Percentiles rank a stretch among this genome's conserved stretches.
Conservation (phyloP, 2,329 filamentous ascomycete species). For the Aspergillus caelatus region DNA sequence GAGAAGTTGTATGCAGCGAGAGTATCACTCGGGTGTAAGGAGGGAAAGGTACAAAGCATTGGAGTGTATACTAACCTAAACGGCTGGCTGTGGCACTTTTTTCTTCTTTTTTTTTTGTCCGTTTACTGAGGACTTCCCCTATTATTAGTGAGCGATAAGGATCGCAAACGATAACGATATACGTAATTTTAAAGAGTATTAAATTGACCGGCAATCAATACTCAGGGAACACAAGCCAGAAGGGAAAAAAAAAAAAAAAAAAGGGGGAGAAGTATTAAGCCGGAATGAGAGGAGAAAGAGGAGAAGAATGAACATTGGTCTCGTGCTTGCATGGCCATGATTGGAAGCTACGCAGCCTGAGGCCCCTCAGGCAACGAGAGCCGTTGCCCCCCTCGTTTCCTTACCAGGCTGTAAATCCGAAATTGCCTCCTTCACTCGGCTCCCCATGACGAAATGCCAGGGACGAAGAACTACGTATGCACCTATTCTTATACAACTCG, state of each 20-base stretch:
- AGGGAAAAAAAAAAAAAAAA: slow-evolving; percentile 14
- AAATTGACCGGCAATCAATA: slow-evolving; percentile 24
- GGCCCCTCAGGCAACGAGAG: not conserved
- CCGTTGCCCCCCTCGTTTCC: not conserved
- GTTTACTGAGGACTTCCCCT: not conserved
- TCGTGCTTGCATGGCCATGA: slow-evolving; percentile 12
- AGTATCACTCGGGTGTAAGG: not conserved
- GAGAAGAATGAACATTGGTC: slow-evolving; percentile 15
- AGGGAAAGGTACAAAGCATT: not conserved
- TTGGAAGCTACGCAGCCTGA: slow-evolving; percentile 6
- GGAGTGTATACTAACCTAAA: not conserved
- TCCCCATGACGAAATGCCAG: not conserved
- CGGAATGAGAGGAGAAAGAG: slow-evolving; percentile 18
- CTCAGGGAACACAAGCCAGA: slow-evolving; percentile 3
- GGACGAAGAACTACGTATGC: not conserved
- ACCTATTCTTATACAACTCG: not conserved
- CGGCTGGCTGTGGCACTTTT: not conserved
- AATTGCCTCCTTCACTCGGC: slow-evolving; percentile 1
- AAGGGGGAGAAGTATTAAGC: slow-evolving; percentile 14
- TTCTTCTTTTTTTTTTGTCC: not conserved
- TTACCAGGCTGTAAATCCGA: not conserved
- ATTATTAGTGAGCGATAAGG: slow-evolving; percentile 4
- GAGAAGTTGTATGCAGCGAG: not conserved
- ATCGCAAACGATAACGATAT: not conserved
- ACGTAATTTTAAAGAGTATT: slow-evolving; percentile 8